Conservation (phyloP, 2,329 filamentous ascomycete species). For the Rugonectria rugulosa region DNA sequence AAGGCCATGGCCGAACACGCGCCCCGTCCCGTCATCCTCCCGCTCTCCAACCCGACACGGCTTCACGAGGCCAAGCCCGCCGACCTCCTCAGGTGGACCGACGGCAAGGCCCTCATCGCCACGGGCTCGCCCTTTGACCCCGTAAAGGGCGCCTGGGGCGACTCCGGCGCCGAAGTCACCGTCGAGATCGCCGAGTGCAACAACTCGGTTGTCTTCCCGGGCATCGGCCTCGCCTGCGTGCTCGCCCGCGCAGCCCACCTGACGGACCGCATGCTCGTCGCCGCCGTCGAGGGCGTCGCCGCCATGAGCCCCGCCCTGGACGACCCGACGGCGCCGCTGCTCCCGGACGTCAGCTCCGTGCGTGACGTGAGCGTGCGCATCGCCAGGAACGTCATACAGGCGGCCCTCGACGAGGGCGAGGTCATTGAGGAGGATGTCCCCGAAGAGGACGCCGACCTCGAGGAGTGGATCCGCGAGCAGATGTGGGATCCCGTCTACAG, state of each 20-base stretch:
- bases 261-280: slow-evolving; percentile 82
- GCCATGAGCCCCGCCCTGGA: slow-evolving; percentile 72
- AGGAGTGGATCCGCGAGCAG: slow-evolving; percentile 78
- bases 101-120: slow-evolving; percentile 79
- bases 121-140: slow-evolving; percentile 85
- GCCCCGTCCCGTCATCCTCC: slow-evolving; percentile 78
- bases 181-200: slow-evolving; percentile 80
- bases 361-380: slow-evolving; percentile 80
- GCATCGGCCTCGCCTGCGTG: slow-evolving; percentile 82
- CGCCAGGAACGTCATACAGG: slow-evolving; percentile 76
- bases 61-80: slow-evolving; percentile 83
- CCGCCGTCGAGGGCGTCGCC: slow-evolving; percentile 77
- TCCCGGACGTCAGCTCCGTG: slow-evolving; percentile 80
- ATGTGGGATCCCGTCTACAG: slow-evolving; percentile 82
- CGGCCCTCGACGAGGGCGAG: slow-evolving; percentile 73
- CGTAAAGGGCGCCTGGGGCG: slow-evolving; percentile 67
- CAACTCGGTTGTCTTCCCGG: slow-evolving; percentile 85
- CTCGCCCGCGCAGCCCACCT: slow-evolving; percentile 72
- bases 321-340: slow-evolving; percentile 69
- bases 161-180: slow-evolving; percentile 51
- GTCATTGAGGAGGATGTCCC: slow-evolving; percentile 73
- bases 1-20: slow-evolving; percentile 78
- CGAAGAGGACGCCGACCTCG: slow-evolving; percentile 58
- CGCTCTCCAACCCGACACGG: slow-evolving; percentile 84
- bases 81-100: slow-evolving; percentile 80